Percentiles rank a stretch among this genome's conserved stretches.
Evolutionary conservation across 495 filamentous ascomycete species (phyloP).

Genomic region (Corynascus novoguineensis): DNA sequence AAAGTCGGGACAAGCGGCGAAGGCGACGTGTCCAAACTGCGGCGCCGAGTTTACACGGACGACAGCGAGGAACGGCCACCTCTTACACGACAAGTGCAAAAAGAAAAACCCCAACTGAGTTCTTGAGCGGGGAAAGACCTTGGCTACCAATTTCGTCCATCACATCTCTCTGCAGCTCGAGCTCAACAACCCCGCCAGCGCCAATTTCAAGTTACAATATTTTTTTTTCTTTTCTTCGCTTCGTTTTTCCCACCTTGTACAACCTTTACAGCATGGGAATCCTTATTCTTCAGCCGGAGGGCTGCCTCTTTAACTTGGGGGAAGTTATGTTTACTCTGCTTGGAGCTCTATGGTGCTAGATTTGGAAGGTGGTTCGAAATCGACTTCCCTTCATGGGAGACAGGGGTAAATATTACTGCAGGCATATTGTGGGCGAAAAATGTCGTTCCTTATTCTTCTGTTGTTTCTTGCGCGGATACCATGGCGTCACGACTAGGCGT

Average conservation of each 20-base stretch:
- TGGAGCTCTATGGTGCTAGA: conserved; percentile 4
- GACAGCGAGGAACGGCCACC: conserved; percentile 83
- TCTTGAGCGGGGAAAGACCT: not conserved
- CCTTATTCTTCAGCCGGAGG: not conserved
- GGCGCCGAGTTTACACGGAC: conserved; percentile 88
- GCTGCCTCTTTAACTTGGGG: not conserved
- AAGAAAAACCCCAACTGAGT: conserved; percentile 34
- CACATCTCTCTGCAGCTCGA: not conserved
- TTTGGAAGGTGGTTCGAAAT: not conserved
- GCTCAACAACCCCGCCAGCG: not conserved
- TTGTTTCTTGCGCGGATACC: not conserved
- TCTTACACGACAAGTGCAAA: conserved; percentile 88
- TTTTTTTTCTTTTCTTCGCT: not conserved
- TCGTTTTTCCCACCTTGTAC: not conserved
- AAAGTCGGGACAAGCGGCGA: conserved; percentile 81
- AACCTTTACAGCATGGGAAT: not conserved
- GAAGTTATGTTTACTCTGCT: conserved; percentile 2
- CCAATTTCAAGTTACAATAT: not conserved
- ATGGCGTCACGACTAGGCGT: conserved; percentile 6
- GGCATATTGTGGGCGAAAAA: conserved; percentile 7
- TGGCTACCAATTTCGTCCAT: not conserved
- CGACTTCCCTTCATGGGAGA: not conserved
- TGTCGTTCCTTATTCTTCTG: conserved; percentile 4
- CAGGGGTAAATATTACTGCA: conserved; percentile 11
- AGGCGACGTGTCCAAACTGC: conserved; percentile 80